Base-by-base conservation (phyloP, 1,284 basidiomycete genomes). In the Schizophyllum amplum region DNA sequence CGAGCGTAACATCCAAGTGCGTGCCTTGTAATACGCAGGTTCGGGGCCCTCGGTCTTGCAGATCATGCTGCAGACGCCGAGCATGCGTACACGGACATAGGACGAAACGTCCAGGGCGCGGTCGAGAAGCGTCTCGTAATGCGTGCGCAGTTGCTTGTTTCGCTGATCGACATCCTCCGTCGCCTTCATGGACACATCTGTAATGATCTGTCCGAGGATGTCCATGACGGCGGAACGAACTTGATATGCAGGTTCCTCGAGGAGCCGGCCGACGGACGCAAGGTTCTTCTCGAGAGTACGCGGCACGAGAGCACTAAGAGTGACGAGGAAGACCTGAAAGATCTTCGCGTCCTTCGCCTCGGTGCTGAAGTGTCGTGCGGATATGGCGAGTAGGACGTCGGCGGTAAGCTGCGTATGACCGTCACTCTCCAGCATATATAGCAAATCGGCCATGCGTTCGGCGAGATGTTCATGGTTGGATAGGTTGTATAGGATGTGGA, bases 381-480 rank as follows among this genome's bases (percentile, higher is more conserved):
- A 85, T 23, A 97, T 87, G 64, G 96, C 92, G 20, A 92, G 81
- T 13, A 98, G 76, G 27, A 98, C 81, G 62, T 98, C 94, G 64
- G 98, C 95, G 0, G 87, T 90, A 4, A 98, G 80, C 67, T 95
- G 92, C 4, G 86, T 77, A 64, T 94, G 86, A 70, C 98, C 94
- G 66, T 90, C 98, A 57, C 97, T 90, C 62, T 87, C 87, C 17
- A 87, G 82, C 51, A 98, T 80, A 49, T 89, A 75, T 6, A 98
- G 79, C 42, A 93, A 86, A 64, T 98, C 94, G 0, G 95, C 95
- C 87, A 98, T 92, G 0, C 90, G 87, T 67, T 98, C 95, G 0
- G 91, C 85, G 24, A 98, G 82, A 68, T 98, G 95, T 65, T 99
- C 96, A 65, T 88, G 93, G 71, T 96, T 97, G 60, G 96, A 94